Percentiles rank a stretch among this genome's conserved stretches.
Evolutionary conservation across 2,329 filamentous ascomycete genomes (phyloP).

Genomic region (Claviceps purpurea): DNA sequence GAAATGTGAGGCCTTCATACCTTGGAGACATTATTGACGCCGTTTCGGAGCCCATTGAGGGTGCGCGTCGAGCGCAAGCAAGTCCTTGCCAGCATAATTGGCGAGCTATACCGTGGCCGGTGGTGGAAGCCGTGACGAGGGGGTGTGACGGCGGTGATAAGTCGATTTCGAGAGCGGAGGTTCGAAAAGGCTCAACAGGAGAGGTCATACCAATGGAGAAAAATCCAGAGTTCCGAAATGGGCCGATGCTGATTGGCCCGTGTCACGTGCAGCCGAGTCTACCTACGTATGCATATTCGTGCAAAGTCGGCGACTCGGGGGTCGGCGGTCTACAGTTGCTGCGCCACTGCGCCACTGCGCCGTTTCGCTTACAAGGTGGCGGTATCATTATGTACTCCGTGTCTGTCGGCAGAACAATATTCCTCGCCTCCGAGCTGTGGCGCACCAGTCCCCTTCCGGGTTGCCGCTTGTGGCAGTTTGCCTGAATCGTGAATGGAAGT

Average conservation of each 20-base stretch:
- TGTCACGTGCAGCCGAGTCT: constrained; percentile 21
- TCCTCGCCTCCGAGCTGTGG: neutral
- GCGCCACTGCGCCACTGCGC: neutral
- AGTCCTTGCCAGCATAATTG: constrained; percentile 87
- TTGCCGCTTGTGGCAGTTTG: neutral
- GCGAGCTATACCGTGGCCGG: constrained; percentile 27
- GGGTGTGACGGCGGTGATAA: constrained; percentile 20
- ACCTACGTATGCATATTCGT: neutral
- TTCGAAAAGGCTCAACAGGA: constrained; percentile 25
- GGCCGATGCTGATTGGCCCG: constrained; percentile 27
- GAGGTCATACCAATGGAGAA: constrained; percentile 23
- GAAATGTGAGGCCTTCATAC: constrained; percentile 37
- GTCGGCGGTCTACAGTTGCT: neutral
- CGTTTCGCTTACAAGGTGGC: neutral
- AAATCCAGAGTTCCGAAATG: constrained; percentile 31
- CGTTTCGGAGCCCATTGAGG: constrained; percentile 64
- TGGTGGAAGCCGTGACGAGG: constrained; percentile 22
- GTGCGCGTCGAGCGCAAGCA: constrained; percentile 79
- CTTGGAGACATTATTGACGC: constrained; percentile 58
- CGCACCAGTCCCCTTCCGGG: neutral
- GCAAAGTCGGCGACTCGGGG: too few species aligned
- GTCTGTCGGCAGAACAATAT: neutral
- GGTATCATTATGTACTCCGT: too few species aligned
- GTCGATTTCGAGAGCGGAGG: constrained; percentile 24
- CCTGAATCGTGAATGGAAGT: neutral